Evolutionary conservation across 2,329 filamentous ascomycete species (phyloP).

Genomic region (Ophiostoma tasmaniense): DNA sequence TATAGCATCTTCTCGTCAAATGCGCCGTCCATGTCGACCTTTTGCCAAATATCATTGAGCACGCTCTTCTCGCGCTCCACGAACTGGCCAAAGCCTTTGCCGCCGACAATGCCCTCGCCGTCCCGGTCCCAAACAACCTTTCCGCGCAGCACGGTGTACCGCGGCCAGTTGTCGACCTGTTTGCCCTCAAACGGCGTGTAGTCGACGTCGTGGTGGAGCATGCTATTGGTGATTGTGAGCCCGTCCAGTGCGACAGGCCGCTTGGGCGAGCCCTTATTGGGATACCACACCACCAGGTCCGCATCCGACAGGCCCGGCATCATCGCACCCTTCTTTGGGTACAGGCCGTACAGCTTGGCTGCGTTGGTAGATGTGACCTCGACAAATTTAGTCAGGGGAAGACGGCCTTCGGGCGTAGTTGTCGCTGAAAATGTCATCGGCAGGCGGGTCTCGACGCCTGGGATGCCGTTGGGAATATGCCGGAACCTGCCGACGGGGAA

Average conservation of each 20-base stretch:
- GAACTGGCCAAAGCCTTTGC: conserved; percentile 42
- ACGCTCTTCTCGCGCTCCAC: conserved; percentile 31
- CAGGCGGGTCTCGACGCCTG: conserved; percentile 49
- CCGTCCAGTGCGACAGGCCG: conserved; percentile 20
- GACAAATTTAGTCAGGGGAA: conserved; percentile 41
- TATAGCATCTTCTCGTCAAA: conserved; percentile 22
- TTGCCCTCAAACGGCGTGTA: conserved; percentile 55
- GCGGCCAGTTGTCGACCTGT: conserved; percentile 50
- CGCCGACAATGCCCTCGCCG: conserved; percentile 40
- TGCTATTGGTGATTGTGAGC: conserved; percentile 39
- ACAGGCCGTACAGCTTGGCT: conserved; percentile 49
- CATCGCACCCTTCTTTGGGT: conserved; percentile 41
- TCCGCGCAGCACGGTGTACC: conserved; percentile 51
- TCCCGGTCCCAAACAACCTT: conserved; percentile 50
- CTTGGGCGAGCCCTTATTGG: conserved; percentile 21
- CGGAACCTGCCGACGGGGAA: conserved; percentile 37
- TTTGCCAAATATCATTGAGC: conserved; percentile 22
- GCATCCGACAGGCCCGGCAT: conserved; percentile 45
- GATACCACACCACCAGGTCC: conserved; percentile 51
- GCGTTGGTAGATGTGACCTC: conserved; percentile 46
- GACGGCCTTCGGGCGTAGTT: background rate
- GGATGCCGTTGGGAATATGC: conserved; percentile 50
- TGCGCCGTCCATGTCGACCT: conserved; percentile 17
- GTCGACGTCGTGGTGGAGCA: conserved; percentile 53
- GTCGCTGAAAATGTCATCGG: conserved; percentile 33